Percentiles rank a stretch among this genome's conserved stretches.
Evolutionary conservation across 768 basidiomycete species (phyloP).

Genomic region (Tricholoma saponaceum): DNA sequence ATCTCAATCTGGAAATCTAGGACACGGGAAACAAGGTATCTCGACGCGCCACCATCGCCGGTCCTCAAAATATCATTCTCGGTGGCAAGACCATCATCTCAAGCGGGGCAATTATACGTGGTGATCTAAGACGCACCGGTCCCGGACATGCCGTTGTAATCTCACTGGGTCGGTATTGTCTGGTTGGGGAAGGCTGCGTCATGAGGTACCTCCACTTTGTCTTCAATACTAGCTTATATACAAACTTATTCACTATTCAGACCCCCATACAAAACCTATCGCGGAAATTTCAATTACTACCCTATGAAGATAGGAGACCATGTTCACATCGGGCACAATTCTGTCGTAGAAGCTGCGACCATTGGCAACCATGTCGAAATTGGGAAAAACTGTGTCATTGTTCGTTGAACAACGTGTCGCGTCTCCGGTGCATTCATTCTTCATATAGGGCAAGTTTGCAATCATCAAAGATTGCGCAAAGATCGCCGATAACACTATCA

Average conservation of each 20-base stretch:
- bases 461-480: conserved; percentile 95
- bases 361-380: conserved; percentile 95
- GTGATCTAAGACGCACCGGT: conserved; percentile 86
- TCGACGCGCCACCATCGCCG: conserved; percentile 84
- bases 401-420: conserved; percentile 32
- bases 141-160: conserved; percentile 94
- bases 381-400: conserved; percentile 93
- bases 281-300: conserved; percentile 93
- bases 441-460: conserved; percentile 82
- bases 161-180: conserved; percentile 88
- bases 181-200: conserved; percentile 85
- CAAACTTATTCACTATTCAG: conserved; percentile 28
- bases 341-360: conserved; percentile 89
- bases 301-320: conserved; percentile 97
- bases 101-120: conserved; percentile 84
- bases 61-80: conserved; percentile 94
- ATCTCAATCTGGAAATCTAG: conserved; percentile 32
- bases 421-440: background rate
- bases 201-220: conserved; percentile 55
- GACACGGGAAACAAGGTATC: conserved; percentile 97
- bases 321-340: conserved; percentile 88
- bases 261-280: conserved; percentile 87
- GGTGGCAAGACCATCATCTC: conserved; percentile 97
- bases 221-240: background rate
- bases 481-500: conserved; percentile 83